Evolutionary conservation across 306 rosid species (phyloP), one percentile per base, ranked within the genome.

Genomic region (Lathyrus aphaca): DNA sequence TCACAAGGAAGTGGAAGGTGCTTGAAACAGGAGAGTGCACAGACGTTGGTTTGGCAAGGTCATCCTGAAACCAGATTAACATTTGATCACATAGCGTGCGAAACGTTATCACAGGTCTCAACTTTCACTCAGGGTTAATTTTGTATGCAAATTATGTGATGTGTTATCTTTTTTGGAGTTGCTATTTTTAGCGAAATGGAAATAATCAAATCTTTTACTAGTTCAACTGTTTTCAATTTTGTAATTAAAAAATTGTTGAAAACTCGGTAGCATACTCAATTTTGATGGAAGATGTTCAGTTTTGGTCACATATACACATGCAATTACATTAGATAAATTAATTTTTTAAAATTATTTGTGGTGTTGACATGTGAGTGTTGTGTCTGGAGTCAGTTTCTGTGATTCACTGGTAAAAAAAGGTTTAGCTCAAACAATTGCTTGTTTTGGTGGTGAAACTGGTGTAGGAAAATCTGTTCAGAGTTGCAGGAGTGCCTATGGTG

Each of bases 61-160:
- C 98, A 88, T 75, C 98, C 98, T 48, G 96, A 94, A 77, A 87
- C 90, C 57, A 81, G 97, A 76, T 94, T 94, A 74, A 94, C 97
- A 64, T 90, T 94, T 37, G 98, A 94, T 85, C 96, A 90, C 46
- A 71, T 94, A 58, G 98, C 86, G 8, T 88, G 96, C 61, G 97
- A 88, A 68, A 84, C 89, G 6, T 81, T 90, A 69, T 85, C 96
- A 16, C 98, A 94, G 97, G 98, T 7, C 32, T 46, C 49, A 44
- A 71, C 42, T 30, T 8, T 62, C 0, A 1, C 14, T 3, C 3
- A 39, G 51, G 42, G 18, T 63, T 63, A 18, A 56, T 56, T 18
- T 56, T 25, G 62, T 19, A 25, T 13, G 39, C 6, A 13, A 56
- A 27, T 56, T 5, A 13, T 63, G 10, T 18, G 64, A 10, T 38